Conservation (phyloP, 441 rosid species). For the Brassica hybrid region DNA sequence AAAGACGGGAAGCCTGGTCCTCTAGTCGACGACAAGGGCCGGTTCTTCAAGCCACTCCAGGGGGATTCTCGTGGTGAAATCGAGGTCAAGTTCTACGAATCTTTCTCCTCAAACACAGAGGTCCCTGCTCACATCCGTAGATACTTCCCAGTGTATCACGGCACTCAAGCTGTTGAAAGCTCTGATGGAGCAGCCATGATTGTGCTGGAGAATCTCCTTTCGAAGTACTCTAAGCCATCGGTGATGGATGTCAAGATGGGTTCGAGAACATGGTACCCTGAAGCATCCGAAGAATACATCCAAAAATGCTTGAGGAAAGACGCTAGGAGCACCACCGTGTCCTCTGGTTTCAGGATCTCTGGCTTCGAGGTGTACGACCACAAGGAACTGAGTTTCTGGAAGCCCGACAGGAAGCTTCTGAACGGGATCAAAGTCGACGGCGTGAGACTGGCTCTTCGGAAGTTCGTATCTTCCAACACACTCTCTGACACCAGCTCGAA, state of each 20-base stretch:
- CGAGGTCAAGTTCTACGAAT: slow-evolving; percentile 75
- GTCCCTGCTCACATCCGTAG: slow-evolving; percentile 72
- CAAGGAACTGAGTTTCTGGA: slow-evolving; percentile 64
- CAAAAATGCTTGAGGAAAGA: slow-evolving; percentile 74
- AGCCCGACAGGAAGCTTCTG: slow-evolving; percentile 65
- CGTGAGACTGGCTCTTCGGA: slow-evolving; percentile 63
- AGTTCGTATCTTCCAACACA: slow-evolving; percentile 81
- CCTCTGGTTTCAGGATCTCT: slow-evolving; percentile 81
- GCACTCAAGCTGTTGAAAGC: slow-evolving; percentile 74
- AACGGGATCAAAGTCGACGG: slow-evolving; percentile 51
- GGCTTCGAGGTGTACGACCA: slow-evolving; percentile 65
- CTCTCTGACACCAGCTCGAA: slow-evolving; percentile 41
- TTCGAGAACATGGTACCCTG: slow-evolving; percentile 94
- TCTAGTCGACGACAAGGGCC: slow-evolving; percentile 79
- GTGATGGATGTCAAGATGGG: slow-evolving; percentile 93
- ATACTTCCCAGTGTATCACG: slow-evolving; percentile 77
- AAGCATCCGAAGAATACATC: slow-evolving; percentile 75
- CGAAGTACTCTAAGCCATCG: slow-evolving; percentile 54
- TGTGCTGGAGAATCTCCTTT: slow-evolving; percentile 67
- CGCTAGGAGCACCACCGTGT: slow-evolving; percentile 52
- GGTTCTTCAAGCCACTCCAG: slow-evolving; percentile 93
- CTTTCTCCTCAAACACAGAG: slow-evolving; percentile 61
- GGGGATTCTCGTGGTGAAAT: slow-evolving; percentile 67
- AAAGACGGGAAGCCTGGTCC: slow-evolving; percentile 74
- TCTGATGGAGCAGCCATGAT: slow-evolving; percentile 84